phyloP scores from a whole-genome alignment of 108 stramenopile species.

The Heterococcus sp. region DNA sequence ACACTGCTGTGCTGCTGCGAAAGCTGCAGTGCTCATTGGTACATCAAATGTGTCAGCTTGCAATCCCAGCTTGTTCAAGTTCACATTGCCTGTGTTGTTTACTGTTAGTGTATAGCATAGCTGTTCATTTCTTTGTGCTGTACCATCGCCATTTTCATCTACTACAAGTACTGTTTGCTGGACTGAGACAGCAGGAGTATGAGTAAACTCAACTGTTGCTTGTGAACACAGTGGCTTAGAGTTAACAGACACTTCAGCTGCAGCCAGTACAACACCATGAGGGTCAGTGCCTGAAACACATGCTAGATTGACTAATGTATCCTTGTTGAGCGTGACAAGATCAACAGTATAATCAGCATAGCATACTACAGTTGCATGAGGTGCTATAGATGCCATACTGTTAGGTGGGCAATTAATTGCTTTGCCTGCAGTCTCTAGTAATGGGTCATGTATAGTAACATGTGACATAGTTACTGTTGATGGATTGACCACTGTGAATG shows the following conservation, averaged over 20 bases:
- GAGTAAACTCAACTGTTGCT: not conserved
- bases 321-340: not conserved
- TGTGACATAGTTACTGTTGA: not conserved
- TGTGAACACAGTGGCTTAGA: not conserved
- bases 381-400: not conserved
- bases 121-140: not conserved
- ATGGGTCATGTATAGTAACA: not conserved
- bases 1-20: not conserved
- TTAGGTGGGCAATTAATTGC: not conserved
- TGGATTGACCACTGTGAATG: not conserved
- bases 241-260: not conserved
- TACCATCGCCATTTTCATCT: not conserved
- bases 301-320: not conserved
- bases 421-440: not conserved
- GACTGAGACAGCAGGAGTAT: not conserved
- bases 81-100: not conserved
- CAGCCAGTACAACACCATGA: not conserved
- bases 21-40: not conserved
- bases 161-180: not conserved
- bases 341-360: not conserved
- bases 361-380: not conserved
- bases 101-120: not conserved
- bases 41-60: not conserved
- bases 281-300: not conserved
- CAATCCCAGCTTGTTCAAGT: not conserved